A percentile compares a stretch with the other conserved stretches of the same genome.
phyloP scores from a whole-genome alignment of 2,329 filamentous ascomycete genomes.

The Colletotrichum somersetense region DNA sequence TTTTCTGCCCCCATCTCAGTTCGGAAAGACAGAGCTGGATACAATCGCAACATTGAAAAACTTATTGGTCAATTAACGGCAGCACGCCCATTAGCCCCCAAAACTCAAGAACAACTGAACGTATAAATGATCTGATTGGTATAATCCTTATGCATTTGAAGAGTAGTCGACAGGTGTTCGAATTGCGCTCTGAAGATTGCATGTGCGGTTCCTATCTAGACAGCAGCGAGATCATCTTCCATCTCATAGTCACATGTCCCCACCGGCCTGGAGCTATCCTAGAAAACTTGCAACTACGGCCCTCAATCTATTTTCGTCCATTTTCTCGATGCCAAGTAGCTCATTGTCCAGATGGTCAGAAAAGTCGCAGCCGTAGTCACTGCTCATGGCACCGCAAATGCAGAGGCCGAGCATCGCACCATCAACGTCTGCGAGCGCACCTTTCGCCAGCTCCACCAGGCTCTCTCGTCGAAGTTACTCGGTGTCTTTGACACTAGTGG shows the following conservation, averaged over 20 bases:
- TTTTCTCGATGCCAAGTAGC: not conserved
- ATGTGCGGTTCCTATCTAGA: not conserved
- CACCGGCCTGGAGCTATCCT: not conserved
- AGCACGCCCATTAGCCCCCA: too few relatives aligned
- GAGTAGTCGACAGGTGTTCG: not conserved
- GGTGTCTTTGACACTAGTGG: too few relatives aligned
- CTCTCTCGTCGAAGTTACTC: too few relatives aligned
- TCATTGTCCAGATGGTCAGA: not conserved
- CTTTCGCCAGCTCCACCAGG: slow-evolving; percentile 45
- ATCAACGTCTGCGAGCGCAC: slow-evolving; percentile 2
- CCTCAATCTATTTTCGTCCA: not conserved
- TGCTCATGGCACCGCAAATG: not conserved
- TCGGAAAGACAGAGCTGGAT: too few relatives aligned
- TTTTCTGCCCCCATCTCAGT: too few relatives aligned
- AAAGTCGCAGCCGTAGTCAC: slow-evolving; percentile 11
- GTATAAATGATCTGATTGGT: not conserved
- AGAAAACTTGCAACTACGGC: not conserved
- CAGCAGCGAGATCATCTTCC: not conserved
- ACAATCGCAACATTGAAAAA: too few relatives aligned
- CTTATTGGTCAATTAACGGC: too few relatives aligned
- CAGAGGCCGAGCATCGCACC: slow-evolving; percentile 4
- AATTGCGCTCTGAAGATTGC: not conserved
- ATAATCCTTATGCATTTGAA: not conserved
- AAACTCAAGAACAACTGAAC: too few relatives aligned
- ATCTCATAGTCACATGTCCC: not conserved